These are phyloP conservation scores for Yamadazyma sp. DNA, from an alignment of 805 yeast genomes.

Conservation along the genomic window DNA sequence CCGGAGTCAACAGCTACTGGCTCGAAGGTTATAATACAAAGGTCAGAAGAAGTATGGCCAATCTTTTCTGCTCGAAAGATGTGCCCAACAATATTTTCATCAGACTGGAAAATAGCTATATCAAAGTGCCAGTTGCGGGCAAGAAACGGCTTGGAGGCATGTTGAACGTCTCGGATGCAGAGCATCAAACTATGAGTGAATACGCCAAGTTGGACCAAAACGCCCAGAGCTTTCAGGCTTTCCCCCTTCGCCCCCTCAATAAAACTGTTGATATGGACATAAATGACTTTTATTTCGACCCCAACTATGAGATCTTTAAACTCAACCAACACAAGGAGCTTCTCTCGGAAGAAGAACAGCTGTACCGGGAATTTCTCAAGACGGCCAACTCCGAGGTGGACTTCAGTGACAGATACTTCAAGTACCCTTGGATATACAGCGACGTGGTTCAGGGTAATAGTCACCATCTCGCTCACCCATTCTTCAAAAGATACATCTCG, in stretches of 20 bases:
- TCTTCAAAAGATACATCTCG: constrained; percentile 35
- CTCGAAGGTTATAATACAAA: constrained; percentile 34
- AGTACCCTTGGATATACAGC: constrained; percentile 40
- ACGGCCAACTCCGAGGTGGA: constrained; percentile 24
- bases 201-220: constrained; percentile 3
- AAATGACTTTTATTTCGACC: constrained; percentile 32
- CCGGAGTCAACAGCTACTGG: constrained; percentile 32
- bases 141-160: constrained; percentile 23
- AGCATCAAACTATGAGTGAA: neutral
- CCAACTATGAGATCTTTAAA: constrained; percentile 26
- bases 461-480: constrained; percentile 36
- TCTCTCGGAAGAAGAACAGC: constrained; percentile 19
- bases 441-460: constrained; percentile 36
- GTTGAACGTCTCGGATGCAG: constrained; percentile 1
- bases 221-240: neutral
- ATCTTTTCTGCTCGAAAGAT: constrained; percentile 31
- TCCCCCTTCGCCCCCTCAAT: constrained; percentile 10
- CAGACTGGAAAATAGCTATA: constrained; percentile 23
- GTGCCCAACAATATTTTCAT: constrained; percentile 28
- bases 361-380: constrained; percentile 31
- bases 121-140: constrained; percentile 30
- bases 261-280: constrained; percentile 19
- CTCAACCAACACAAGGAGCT: constrained; percentile 20
- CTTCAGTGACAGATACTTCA: constrained; percentile 32
- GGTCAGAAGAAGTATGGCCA: constrained; percentile 33